A percentile compares a stretch with the other conserved stretches of the same genome.
Evolutionary conservation across 805 yeast species (phyloP).

Genomic region (Jamesozyma piceae): DNA sequence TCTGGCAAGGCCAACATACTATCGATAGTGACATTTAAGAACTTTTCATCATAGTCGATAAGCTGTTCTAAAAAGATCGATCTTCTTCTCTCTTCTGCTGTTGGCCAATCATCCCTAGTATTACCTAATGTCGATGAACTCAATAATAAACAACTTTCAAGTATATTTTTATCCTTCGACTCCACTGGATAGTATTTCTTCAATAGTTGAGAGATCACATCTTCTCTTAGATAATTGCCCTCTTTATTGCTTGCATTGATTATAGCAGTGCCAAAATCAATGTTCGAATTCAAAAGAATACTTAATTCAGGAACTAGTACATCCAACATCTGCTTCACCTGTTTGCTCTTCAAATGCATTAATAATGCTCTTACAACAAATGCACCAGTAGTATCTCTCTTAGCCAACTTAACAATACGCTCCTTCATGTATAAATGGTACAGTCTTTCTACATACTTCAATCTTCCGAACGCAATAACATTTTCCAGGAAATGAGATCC

Average conservation of each 20-base stretch:
- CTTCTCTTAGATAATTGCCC: constrained; percentile 49
- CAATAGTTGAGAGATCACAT: constrained; percentile 43
- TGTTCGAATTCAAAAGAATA: constrained; percentile 51
- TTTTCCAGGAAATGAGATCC: constrained; percentile 88
- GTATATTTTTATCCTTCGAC: constrained; percentile 36
- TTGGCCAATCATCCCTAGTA: constrained; percentile 84
- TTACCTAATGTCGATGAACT: constrained; percentile 69
- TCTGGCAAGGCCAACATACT: constrained; percentile 50
- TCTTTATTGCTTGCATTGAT: constrained; percentile 56
- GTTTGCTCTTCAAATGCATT: constrained; percentile 51
- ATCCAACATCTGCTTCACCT: constrained; percentile 54
- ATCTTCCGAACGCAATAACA: constrained; percentile 53
- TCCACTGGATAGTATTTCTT: constrained; percentile 36
- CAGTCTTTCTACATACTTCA: constrained; percentile 60
- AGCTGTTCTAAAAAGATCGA: constrained; percentile 65
- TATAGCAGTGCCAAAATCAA: constrained; percentile 58
- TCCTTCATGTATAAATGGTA: constrained; percentile 64
- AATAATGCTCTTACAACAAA: constrained; percentile 68
- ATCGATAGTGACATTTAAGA: constrained; percentile 49
- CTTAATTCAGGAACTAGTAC: constrained; percentile 58
- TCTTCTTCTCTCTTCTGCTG: constrained; percentile 78
- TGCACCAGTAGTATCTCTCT: constrained; percentile 76
- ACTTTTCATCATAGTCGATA: constrained; percentile 55
- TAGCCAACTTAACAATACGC: constrained; percentile 62
- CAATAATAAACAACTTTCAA: constrained; percentile 60